phyloP scores from a whole-genome alignment of 805 yeast species.

The Barnettozyma wickerhamii region DNA sequence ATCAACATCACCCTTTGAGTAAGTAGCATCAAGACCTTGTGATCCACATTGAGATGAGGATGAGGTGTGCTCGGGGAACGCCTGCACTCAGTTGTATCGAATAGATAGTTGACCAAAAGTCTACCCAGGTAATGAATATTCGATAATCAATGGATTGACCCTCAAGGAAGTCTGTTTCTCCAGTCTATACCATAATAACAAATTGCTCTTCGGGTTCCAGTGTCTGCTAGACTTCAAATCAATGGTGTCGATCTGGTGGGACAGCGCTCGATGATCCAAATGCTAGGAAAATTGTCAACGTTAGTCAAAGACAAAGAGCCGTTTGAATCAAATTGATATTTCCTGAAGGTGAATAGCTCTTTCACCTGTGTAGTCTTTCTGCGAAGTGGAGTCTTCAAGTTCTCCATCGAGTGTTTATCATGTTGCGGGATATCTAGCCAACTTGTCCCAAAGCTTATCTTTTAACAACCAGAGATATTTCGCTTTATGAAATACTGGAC shows the following conservation, averaged over 20 bases:
- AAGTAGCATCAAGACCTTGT: slow-evolving; percentile 78
- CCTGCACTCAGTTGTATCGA: slow-evolving; percentile 39
- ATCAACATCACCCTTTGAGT: slow-evolving; percentile 71
- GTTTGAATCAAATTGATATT: slow-evolving; percentile 15
- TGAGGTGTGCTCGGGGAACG: slow-evolving; percentile 53
- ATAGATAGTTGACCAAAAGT: slow-evolving; percentile 63
- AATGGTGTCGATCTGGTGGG: slow-evolving; percentile 60
- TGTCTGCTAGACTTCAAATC: slow-evolving; percentile 56
- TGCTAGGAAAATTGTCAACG: slow-evolving; percentile 49
- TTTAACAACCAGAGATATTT: too few species aligned
- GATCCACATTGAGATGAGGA: slow-evolving; percentile 86
- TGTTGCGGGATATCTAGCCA: slow-evolving; percentile 46
- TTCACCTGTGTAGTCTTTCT: slow-evolving; percentile 44
- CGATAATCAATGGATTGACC: slow-evolving; percentile 62
- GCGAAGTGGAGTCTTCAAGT: slow-evolving; percentile 49
- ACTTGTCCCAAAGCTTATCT: slow-evolving; percentile 48
- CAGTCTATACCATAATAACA: slow-evolving; percentile 60
- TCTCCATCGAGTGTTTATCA: slow-evolving; percentile 43
- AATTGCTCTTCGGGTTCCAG: slow-evolving; percentile 83
- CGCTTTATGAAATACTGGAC: too few species aligned
- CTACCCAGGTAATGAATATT: slow-evolving; percentile 79
- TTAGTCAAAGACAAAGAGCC: slow-evolving; percentile 26
- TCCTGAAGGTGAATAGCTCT: slow-evolving; percentile 29
- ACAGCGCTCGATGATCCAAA: slow-evolving; percentile 49
- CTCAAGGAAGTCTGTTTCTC: slow-evolving; percentile 33